phyloP scores from a whole-genome alignment of 805 yeast species.

The Yarrowia yakushimensis region DNA sequence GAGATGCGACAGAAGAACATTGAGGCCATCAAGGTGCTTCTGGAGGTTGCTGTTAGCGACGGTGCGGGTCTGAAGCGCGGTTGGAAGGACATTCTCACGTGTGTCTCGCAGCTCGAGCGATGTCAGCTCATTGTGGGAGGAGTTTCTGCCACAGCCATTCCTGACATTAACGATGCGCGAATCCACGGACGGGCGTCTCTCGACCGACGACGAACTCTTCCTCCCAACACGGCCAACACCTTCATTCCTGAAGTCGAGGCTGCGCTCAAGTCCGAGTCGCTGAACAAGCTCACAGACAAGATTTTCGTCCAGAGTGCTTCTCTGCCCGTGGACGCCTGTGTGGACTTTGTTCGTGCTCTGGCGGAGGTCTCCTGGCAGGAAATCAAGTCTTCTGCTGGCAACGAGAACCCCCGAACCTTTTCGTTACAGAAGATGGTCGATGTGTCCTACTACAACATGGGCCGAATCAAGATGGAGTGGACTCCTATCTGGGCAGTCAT shows the following conservation, averaged over 20 bases:
- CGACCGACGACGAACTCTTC: conserved; percentile 10
- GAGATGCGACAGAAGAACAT: conserved; percentile 78
- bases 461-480: conserved; percentile 95
- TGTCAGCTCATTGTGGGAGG: conserved; percentile 85
- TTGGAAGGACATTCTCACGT: conserved; percentile 79
- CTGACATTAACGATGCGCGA: conserved; percentile 79
- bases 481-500: conserved; percentile 90
- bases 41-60: conserved; percentile 73
- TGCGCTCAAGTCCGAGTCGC: conserved; percentile 37
- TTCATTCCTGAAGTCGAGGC: conserved; percentile 36
- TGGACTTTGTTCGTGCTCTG: conserved; percentile 80
- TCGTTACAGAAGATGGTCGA: conserved; percentile 94
- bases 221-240: conserved; percentile 27
- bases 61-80: conserved; percentile 71
- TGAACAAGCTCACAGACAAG: conserved; percentile 63
- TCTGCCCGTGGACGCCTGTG: conserved; percentile 78
- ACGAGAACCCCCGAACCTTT: conserved; percentile 82
- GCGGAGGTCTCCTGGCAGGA: conserved; percentile 87
- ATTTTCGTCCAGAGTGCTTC: conserved; percentile 79
- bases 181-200: conserved; percentile 32
- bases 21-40: conserved; percentile 67
- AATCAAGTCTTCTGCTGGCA: conserved; percentile 79
- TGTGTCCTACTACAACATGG: conserved; percentile 96
- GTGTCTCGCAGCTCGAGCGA: conserved; percentile 88
- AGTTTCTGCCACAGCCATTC: conserved; percentile 74